phyloP scores from a whole-genome alignment of 192 early-diverging fungal species.

The Entophlyctis luteolus region DNA sequence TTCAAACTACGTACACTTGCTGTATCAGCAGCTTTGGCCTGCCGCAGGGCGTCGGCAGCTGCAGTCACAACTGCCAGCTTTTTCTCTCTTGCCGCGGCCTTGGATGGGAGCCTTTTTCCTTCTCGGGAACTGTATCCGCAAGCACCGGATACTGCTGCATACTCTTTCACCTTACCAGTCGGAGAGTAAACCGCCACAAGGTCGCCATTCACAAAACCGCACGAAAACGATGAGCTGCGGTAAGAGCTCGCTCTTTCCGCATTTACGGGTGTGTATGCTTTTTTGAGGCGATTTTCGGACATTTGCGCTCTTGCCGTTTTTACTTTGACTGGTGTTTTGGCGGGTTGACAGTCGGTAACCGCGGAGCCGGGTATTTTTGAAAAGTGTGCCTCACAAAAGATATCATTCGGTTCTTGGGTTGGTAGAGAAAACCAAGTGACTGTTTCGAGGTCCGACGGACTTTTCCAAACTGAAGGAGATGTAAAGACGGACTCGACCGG shows the following conservation, averaged over 20 bases:
- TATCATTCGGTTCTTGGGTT: not conserved
- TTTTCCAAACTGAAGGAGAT: not conserved
- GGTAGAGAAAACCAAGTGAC: not conserved
- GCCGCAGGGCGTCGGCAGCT: conserved; percentile 11
- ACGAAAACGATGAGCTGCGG: not conserved
- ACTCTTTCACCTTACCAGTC: not conserved
- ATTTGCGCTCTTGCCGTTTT: no score
- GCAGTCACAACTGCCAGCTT: conserved; percentile 11
- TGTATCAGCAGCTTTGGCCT: no score
- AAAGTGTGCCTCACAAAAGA: not conserved
- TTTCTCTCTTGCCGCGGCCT: not conserved
- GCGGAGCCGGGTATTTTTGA: not conserved
- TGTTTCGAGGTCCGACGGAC: not conserved
- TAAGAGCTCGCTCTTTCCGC: no score
- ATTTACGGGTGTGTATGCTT: no score
- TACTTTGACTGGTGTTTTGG: no score
- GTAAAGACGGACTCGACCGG: not conserved
- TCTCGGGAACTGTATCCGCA: not conserved
- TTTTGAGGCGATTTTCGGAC: no score
- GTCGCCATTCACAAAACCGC: not conserved
- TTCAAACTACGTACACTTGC: no score
- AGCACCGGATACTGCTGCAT: not conserved
- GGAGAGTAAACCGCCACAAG: not conserved
- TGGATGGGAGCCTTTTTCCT: not conserved
- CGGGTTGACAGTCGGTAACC: no score